Percentiles rank a stretch among this genome's conserved stretches.
These are phyloP conservation scores for Aspergillus aculeatus DNA, from an alignment of 2,329 filamentous ascomycete species.

Conservation along the genomic window DNA sequence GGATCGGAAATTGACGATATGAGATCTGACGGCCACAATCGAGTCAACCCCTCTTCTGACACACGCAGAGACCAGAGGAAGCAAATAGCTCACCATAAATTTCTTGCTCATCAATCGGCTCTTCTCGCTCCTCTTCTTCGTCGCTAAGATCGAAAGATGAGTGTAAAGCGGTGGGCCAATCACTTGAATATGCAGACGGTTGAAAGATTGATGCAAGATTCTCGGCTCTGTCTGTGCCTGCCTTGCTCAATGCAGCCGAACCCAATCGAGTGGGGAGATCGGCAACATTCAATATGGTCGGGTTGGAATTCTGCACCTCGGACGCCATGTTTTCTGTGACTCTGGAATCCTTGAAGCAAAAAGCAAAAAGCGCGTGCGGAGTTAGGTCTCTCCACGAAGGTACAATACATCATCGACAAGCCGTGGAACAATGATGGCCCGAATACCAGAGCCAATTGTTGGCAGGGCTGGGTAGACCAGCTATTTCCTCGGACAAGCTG, in stretches of 20 bases:
- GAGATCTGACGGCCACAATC: constrained; percentile 61
- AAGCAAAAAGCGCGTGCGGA: constrained; percentile 5
- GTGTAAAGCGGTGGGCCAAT: constrained; percentile 45
- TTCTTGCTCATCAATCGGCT: constrained; percentile 95
- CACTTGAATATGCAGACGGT: constrained; percentile 48
- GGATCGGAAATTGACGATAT: constrained; percentile 94
- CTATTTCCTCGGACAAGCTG: background rate
- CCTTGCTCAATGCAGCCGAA: constrained; percentile 42
- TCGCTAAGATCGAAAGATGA: constrained; percentile 39
- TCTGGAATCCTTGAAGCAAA: background rate
- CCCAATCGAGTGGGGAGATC: constrained; percentile 78
- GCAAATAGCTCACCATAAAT: constrained; percentile 71
- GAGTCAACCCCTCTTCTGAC: background rate
- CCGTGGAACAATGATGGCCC: background rate
- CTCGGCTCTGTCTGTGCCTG: constrained; percentile 33
- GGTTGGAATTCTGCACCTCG: constrained; percentile 64
- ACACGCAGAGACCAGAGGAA: background rate
- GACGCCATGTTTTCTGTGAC: constrained; percentile 26
- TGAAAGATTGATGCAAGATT: constrained; percentile 56
- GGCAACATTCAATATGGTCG: constrained; percentile 82
- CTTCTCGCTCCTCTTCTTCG: constrained; percentile 63
- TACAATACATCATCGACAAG: background rate
- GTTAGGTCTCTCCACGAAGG: background rate
- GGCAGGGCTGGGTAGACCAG: background rate
- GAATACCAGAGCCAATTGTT: background rate